Evolutionary conservation across 2,329 filamentous ascomycete genomes (phyloP).

Genomic region (Cladosporium sp.): DNA sequence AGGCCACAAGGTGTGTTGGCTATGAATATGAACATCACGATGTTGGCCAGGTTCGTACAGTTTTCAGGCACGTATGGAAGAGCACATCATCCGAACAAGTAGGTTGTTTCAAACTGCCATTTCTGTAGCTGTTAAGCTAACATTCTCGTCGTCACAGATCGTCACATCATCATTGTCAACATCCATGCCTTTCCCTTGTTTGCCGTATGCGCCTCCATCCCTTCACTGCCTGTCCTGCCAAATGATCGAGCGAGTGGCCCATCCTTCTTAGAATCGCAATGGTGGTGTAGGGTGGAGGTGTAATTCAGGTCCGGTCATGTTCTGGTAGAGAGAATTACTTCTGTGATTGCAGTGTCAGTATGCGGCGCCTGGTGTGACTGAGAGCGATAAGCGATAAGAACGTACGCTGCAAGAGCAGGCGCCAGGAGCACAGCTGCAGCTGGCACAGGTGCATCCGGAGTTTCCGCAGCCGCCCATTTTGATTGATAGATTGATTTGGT

Average conservation of each 20-base stretch:
- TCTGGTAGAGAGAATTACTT: slow-evolving; percentile 10
- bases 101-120: background rate
- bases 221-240: background rate
- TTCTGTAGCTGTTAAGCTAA: slow-evolving; percentile 7
- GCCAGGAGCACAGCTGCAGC: slow-evolving; percentile 35
- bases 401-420: slow-evolving; percentile 34
- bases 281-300: background rate
- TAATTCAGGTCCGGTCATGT: background rate
- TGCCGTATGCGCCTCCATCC: background rate
- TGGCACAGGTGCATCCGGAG: slow-evolving; percentile 36
- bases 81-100: background rate
- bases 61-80: background rate
- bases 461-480: slow-evolving; percentile 40
- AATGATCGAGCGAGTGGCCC: background rate
- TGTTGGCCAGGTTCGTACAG: background rate
- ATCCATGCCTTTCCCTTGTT: slow-evolving; percentile 5
- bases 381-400: slow-evolving; percentile 5
- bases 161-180: slow-evolving; percentile 7
- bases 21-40: background rate
- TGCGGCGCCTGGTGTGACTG: background rate
- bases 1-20: background rate
- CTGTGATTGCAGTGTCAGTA: slow-evolving; percentile 22
- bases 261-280: slow-evolving; percentile 1
- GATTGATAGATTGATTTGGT: slow-evolving; percentile 24
- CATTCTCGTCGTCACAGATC: slow-evolving; percentile 16